Conservation (phyloP, 2,329 filamentous ascomycete species). For the Colletotrichum phormii region DNA sequence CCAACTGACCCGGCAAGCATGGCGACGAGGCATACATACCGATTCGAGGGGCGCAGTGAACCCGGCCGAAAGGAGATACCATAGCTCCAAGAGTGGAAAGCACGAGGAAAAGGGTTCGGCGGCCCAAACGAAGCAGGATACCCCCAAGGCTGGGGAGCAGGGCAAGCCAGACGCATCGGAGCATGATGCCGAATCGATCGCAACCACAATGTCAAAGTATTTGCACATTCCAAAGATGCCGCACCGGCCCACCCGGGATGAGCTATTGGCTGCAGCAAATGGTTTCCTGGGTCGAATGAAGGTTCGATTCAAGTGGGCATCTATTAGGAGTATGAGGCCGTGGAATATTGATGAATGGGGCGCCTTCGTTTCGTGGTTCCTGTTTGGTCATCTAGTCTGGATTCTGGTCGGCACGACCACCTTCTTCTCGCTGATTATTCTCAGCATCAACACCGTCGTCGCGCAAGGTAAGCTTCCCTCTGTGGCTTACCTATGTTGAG, state of each 20-base stretch:
- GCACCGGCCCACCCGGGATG: conserved; percentile 94
- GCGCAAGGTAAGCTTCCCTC: conserved; percentile 76
- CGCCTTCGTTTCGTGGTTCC: conserved; percentile 92
- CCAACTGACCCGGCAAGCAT: conserved; percentile 51
- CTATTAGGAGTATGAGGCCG: conserved; percentile 90
- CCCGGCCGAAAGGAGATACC: conserved; percentile 45
- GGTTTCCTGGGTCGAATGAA: conserved; percentile 92
- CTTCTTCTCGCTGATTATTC: conserved; percentile 91
- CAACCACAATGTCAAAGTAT: conserved; percentile 69
- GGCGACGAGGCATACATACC: conserved; percentile 48
- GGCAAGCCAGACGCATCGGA: conserved; percentile 38
- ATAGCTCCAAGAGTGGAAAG: conserved; percentile 43
- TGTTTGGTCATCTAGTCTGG: conserved; percentile 94
- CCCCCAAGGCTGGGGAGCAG: conserved; percentile 31
- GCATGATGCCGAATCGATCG: conserved; percentile 55
- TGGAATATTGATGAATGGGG: conserved; percentile 98
- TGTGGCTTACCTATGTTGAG: neutral
- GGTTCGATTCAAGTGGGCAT: conserved; percentile 97
- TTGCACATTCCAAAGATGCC: conserved; percentile 74
- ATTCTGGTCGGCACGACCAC: conserved; percentile 96
- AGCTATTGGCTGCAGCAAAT: conserved; percentile 89
- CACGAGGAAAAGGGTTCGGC: conserved; percentile 35
- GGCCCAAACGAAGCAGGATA: conserved; percentile 18
- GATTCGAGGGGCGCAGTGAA: conserved; percentile 40
- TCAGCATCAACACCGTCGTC: conserved; percentile 94